Percentiles rank a stretch among this genome's conserved stretches.
Evolutionary conservation across 345 rosid genomes (phyloP).

Genomic region (Gossypium anomalum): DNA sequence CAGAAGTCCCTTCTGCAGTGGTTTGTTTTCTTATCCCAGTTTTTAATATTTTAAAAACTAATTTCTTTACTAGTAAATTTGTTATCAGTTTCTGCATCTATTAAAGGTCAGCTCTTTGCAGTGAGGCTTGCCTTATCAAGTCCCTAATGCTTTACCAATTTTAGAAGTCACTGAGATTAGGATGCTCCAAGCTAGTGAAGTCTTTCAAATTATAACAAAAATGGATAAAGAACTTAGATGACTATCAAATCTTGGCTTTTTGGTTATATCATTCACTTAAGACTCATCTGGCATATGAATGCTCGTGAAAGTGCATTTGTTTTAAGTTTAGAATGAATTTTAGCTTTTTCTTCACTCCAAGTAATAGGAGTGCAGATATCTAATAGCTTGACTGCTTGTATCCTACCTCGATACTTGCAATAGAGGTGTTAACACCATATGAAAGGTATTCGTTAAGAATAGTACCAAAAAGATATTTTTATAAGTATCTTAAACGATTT

Average conservation of each 20-base stretch:
- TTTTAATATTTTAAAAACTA: constrained; percentile 4
- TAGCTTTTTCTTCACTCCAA: neutral
- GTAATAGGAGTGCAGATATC: neutral
- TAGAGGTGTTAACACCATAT: neutral
- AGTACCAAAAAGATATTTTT: too few species aligned
- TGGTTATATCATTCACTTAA: neutral
- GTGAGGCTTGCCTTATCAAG: constrained; percentile 3
- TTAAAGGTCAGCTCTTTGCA: constrained; percentile 6
- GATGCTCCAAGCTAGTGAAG: neutral
- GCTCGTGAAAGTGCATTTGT: neutral
- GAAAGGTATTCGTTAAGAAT: neutral
- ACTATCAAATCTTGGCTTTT: neutral
- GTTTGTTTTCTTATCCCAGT: constrained; percentile 43
- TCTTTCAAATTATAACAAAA: neutral
- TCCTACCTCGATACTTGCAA: neutral
- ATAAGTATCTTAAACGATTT: too few species aligned
- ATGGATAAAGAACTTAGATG: neutral
- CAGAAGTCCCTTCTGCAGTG: constrained; percentile 67
- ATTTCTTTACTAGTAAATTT: neutral
- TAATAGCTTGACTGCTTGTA: neutral
- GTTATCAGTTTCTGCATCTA: neutral
- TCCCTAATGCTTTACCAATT: neutral
- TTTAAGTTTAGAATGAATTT: neutral
- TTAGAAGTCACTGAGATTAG: neutral
- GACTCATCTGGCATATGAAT: neutral